Evolutionary conservation across 768 basidiomycete genomes (phyloP).

Genomic region (Tricholoma sp.): DNA sequence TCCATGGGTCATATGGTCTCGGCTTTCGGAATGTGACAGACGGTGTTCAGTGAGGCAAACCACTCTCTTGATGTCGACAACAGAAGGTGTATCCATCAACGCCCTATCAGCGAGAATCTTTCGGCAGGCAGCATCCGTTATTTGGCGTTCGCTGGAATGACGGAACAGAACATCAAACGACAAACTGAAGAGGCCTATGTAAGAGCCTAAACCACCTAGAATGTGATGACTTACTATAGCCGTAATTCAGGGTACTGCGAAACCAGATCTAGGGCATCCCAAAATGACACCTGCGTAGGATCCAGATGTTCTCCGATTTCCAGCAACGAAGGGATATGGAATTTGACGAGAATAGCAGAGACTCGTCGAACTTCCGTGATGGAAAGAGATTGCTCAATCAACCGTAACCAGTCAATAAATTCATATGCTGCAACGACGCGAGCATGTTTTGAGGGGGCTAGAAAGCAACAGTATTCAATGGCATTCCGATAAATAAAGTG

Average conservation of each 20-base stretch:
- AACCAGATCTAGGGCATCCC: constrained; percentile 29
- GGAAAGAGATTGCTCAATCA: constrained; percentile 32
- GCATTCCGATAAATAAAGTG: neutral
- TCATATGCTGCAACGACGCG: constrained; percentile 42
- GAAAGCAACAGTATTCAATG: neutral
- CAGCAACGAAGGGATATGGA: constrained; percentile 38
- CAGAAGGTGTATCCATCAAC: constrained; percentile 18
- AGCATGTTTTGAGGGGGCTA: constrained; percentile 33
- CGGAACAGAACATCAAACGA: constrained; percentile 44
- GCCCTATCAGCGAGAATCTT: constrained; percentile 31
- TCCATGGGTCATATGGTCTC: constrained; percentile 19
- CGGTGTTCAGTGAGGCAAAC: constrained; percentile 34
- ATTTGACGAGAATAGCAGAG: constrained; percentile 29
- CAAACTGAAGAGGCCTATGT: constrained; percentile 5
- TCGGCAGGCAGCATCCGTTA: constrained; percentile 24
- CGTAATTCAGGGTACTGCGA: constrained; percentile 19
- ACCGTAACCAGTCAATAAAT: constrained; percentile 60
- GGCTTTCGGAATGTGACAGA: constrained; percentile 17
- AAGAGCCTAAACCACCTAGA: neutral
- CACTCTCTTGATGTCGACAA: constrained; percentile 30
- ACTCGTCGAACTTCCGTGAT: constrained; percentile 37
- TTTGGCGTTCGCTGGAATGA: constrained; percentile 20
- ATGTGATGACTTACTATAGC: constrained; percentile 9
- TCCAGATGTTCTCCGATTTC: constrained; percentile 39
- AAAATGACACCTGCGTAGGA: constrained; percentile 38